Conservation (phyloP, 306 rosid species). For the Pterocarpus macrocarpus region DNA sequence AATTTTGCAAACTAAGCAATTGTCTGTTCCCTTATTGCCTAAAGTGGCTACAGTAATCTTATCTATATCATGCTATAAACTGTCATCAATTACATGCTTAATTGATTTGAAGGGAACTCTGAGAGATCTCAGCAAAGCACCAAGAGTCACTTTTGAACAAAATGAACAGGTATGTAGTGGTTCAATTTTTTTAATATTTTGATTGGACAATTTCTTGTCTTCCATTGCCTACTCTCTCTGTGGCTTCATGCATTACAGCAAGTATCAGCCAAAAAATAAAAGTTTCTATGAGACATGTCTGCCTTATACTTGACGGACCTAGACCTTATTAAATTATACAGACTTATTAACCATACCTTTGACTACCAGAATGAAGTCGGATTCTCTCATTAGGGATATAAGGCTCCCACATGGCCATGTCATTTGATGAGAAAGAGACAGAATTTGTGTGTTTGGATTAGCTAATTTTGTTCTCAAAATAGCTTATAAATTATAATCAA, state of each 20-base stretch:
- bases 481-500: too few relatives aligned
- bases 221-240: neutral
- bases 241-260: too few relatives aligned
- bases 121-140: slow-evolving; percentile 79
- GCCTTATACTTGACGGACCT: neutral
- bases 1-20: neutral
- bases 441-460: too few relatives aligned
- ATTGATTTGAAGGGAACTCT: slow-evolving; percentile 72
- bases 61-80: slow-evolving; percentile 36
- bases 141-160: slow-evolving; percentile 63
- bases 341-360: neutral
- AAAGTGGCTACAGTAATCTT: slow-evolving; percentile 2
- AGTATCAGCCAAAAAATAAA: too few relatives aligned
- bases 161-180: slow-evolving; percentile 54
- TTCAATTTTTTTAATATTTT: neutral
- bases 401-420: neutral
- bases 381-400: neutral
- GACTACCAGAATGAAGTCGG: neutral
- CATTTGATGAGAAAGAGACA: neutral
- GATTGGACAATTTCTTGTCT: neutral
- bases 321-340: neutral
- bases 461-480: too few relatives aligned
- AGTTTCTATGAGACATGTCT: too few relatives aligned
- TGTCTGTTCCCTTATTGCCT: slow-evolving; percentile 38
- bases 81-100: slow-evolving; percentile 34